Conservation (phyloP, 2,329 filamentous ascomycete genomes). For the Alternaria sp. region DNA sequence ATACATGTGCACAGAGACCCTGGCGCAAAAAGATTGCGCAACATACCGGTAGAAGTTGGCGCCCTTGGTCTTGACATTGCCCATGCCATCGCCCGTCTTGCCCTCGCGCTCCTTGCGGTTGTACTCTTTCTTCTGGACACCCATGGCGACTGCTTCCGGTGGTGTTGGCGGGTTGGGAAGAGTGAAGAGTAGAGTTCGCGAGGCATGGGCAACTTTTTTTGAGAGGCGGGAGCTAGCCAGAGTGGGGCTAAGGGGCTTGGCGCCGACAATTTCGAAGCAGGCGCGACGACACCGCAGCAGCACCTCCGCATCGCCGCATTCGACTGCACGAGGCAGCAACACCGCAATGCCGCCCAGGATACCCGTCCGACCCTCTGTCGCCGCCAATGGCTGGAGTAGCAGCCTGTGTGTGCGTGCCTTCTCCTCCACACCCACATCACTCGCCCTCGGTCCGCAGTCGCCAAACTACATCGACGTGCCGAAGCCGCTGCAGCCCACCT, state of each 20-base stretch:
- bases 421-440: constrained; percentile 52
- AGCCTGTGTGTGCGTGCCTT: constrained; percentile 44
- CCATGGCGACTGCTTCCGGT: constrained; percentile 64
- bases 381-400: constrained; percentile 20
- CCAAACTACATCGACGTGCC: constrained; percentile 87
- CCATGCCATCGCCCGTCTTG: constrained; percentile 84
- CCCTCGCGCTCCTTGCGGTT: constrained; percentile 83
- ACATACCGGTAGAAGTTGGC: constrained; percentile 86
- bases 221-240: constrained; percentile 9
- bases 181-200: constrained; percentile 12
- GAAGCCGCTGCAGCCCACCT: constrained; percentile 73
- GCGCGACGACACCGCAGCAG: constrained; percentile 14
- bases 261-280: constrained; percentile 28
- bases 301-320: constrained; percentile 18
- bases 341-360: constrained; percentile 51
- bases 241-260: constrained; percentile 29
- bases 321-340: background rate
- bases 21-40: background rate
- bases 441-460: constrained; percentile 77
- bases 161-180: constrained; percentile 16
- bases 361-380: constrained; percentile 39
- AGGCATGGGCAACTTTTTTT: constrained; percentile 32
- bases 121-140: constrained; percentile 90
- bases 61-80: constrained; percentile 90
- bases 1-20: background rate